Conservation (phyloP, 129 eudicot species). For the Silybum marianum region DNA sequence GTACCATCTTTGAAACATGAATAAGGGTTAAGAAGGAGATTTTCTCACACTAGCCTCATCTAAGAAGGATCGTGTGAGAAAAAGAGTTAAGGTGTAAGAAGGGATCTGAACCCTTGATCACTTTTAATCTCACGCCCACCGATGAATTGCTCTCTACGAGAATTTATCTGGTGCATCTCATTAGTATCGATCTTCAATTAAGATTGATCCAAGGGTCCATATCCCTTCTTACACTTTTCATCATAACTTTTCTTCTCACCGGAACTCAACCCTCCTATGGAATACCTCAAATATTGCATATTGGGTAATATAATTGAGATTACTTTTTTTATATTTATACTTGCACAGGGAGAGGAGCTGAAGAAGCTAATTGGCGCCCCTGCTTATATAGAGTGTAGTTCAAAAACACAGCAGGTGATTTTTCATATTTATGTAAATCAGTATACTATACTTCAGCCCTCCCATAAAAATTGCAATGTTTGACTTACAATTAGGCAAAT, state of each 20-base stretch:
- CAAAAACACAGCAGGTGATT: constrained; percentile 90
- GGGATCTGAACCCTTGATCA: too few relatives aligned
- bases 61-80: too few relatives aligned
- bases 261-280: background rate
- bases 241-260: too few relatives aligned
- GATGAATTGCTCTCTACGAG: too few relatives aligned
- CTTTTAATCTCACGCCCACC: too few relatives aligned
- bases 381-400: constrained; percentile 82
- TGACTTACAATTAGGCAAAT: background rate
- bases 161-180: too few relatives aligned
- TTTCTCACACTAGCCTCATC: background rate
- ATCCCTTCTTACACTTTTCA: too few relatives aligned
- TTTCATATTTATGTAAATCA: background rate
- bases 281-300: background rate
- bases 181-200: too few relatives aligned
- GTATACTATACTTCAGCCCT: background rate
- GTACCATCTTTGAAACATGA: too few relatives aligned
- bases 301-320: background rate
- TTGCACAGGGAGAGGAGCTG: constrained; percentile 81
- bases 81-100: too few relatives aligned
- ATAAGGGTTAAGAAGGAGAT: background rate
- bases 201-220: too few relatives aligned
- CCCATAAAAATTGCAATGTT: background rate
- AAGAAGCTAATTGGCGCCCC: constrained; percentile 86
- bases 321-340: background rate